Conservation (phyloP, 805 yeast genomes). For the Metschnikowia orientalis region DNA sequence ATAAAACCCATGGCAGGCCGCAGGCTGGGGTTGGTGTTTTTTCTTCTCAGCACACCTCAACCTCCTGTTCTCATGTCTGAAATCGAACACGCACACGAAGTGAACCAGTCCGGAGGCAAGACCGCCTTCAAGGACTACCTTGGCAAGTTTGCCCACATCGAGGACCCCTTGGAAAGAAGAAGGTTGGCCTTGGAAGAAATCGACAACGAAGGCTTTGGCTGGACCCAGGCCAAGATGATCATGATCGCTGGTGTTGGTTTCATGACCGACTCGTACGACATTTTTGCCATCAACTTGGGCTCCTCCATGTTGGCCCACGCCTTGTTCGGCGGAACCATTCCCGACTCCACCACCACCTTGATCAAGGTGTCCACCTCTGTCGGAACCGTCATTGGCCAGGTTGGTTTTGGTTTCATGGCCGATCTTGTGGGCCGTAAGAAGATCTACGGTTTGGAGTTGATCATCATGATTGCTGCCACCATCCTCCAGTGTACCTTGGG, state of each 20-base stretch:
- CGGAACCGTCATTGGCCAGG: constrained; percentile 90
- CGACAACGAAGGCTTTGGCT: constrained; percentile 72
- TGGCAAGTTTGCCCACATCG: constrained; percentile 75
- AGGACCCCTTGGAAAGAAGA: constrained; percentile 84
- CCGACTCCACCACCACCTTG: constrained; percentile 69
- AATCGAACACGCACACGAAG: constrained; percentile 20
- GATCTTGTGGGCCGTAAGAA: constrained; percentile 82
- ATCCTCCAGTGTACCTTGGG: constrained; percentile 74
- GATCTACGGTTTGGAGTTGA: constrained; percentile 82
- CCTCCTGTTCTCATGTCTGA: constrained; percentile 20
- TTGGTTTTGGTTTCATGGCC: constrained; percentile 78
- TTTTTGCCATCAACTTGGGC: constrained; percentile 84
- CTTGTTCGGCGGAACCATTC: constrained; percentile 62
- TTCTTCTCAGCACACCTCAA: constrained; percentile 2
- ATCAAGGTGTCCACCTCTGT: constrained; percentile 87
- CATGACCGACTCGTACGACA: constrained; percentile 89
- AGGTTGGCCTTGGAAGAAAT: constrained; percentile 79
- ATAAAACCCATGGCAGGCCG: constrained; percentile 1
- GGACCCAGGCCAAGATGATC: constrained; percentile 81
- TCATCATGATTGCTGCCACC: constrained; percentile 77
- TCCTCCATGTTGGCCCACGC: constrained; percentile 74
- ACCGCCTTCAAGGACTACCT: constrained; percentile 81
- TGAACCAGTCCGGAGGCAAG: constrained; percentile 58
- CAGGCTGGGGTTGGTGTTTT: too few species aligned
- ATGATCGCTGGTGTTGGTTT: constrained; percentile 90